These are phyloP conservation scores for Penicillium waksmanii DNA, from an alignment of 495 filamentous ascomycete species.

Conservation along the genomic window DNA sequence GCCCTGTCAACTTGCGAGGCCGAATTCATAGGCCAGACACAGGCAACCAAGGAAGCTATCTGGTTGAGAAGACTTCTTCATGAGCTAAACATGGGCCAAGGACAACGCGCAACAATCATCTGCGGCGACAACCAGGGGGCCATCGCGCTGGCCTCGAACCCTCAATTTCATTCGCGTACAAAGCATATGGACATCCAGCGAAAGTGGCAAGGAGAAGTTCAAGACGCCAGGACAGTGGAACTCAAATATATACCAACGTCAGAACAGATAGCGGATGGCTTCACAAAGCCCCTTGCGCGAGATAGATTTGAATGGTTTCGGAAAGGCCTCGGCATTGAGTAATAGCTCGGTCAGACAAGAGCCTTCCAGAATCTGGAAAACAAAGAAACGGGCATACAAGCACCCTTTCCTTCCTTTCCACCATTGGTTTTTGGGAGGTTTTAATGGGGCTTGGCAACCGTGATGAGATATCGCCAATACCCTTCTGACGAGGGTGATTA, in stretches of 20 bases:
- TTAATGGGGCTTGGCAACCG: no score
- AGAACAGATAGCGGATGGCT: background rate
- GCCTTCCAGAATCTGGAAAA: no score
- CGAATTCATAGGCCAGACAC: constrained; percentile 39
- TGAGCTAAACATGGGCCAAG: constrained; percentile 16
- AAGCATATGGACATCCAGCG: constrained; percentile 19
- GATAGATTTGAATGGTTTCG: constrained; percentile 30
- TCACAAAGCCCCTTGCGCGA: constrained; percentile 29
- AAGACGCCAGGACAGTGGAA: constrained; percentile 18
- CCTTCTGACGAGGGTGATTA: no score
- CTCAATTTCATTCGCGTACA: constrained; percentile 26
- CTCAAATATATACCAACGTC: background rate
- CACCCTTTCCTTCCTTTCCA: no score
- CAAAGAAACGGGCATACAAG: no score
- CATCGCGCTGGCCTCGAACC: constrained; percentile 33
- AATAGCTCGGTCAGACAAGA: no score
- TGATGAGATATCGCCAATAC: no score
- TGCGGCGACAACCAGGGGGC: constrained; percentile 30
- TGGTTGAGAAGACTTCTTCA: constrained; percentile 38
- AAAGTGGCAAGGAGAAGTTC: constrained; percentile 32
- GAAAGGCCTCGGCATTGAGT: constrained; percentile 17
- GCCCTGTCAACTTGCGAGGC: constrained; percentile 43
- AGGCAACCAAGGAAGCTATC: constrained; percentile 45
- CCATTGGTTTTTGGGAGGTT: no score
- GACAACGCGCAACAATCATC: no score